phyloP scores from a whole-genome alignment of 208 protist species.

The Blastocrithidia nonstop region DNA sequence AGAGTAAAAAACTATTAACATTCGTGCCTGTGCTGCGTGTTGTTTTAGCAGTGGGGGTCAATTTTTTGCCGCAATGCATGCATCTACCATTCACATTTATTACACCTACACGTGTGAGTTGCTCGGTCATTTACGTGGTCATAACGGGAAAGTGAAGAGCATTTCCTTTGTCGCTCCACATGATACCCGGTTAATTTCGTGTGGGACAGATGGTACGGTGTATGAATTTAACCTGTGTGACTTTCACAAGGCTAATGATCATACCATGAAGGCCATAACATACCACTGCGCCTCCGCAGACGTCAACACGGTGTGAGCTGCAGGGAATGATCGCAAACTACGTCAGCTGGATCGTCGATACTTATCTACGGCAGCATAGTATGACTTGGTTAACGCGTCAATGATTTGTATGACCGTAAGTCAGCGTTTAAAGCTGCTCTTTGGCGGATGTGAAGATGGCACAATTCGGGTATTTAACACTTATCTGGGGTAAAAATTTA shows the following conservation, averaged over 20 bases:
- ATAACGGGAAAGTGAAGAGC: slow-evolving; percentile 88
- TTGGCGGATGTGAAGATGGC: slow-evolving; percentile 87
- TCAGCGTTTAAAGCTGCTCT: slow-evolving; percentile 83
- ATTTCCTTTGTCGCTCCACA: slow-evolving; percentile 81
- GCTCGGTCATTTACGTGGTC: slow-evolving; percentile 88
- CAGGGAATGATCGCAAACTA: slow-evolving; percentile 88
- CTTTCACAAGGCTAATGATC: slow-evolving; percentile 86
- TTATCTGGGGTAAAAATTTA: slow-evolving; percentile 70
- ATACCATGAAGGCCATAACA: slow-evolving; percentile 82
- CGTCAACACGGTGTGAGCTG: slow-evolving; percentile 78
- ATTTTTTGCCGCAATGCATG: slow-evolving; percentile 92
- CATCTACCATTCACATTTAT: slow-evolving; percentile 93
- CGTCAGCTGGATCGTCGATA: slow-evolving; percentile 70
- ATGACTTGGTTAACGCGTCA: slow-evolving; percentile 57
- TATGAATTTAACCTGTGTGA: slow-evolving; percentile 90
- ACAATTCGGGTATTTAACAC: slow-evolving; percentile 85
- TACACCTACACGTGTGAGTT: slow-evolving; percentile 91
- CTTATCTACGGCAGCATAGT: slow-evolving; percentile 38
- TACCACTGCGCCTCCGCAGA: slow-evolving; percentile 85
- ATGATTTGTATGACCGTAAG: slow-evolving; percentile 80
- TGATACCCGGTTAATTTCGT: slow-evolving; percentile 84
- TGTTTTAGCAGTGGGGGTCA: slow-evolving; percentile 93
- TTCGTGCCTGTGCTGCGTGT: slow-evolving; percentile 85
- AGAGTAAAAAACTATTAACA: slow-evolving; percentile 88
- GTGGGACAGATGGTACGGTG: slow-evolving; percentile 90